Percentiles rank a stretch among this genome's conserved stretches.
These are phyloP conservation scores for Thelephora ganbajun DNA, from an alignment of 768 basidiomycete species.

Conservation along the genomic window DNA sequence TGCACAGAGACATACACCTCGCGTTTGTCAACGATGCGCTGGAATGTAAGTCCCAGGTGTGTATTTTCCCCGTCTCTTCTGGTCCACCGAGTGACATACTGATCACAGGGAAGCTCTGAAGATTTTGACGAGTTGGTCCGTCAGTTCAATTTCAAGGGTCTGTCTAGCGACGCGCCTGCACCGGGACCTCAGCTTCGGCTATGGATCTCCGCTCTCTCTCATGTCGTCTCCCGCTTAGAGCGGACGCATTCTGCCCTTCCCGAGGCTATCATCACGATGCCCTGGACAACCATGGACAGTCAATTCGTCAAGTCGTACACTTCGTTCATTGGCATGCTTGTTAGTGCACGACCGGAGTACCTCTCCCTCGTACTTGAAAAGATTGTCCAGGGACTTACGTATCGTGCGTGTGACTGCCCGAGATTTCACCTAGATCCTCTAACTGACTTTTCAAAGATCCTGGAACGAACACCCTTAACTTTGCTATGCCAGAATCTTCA, in stretches of 20 bases:
- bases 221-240: conserved; percentile 85
- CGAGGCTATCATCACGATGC: conserved; percentile 73
- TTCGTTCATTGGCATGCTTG: conserved; percentile 80
- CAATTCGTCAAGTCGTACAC: conserved; percentile 80
- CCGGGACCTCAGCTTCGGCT: conserved; percentile 46
- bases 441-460: conserved; percentile 38
- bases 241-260: conserved; percentile 68
- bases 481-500: conserved; percentile 47
- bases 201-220: conserved; percentile 80
- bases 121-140: conserved; percentile 82
- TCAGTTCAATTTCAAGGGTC: conserved; percentile 56
- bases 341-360: conserved; percentile 87
- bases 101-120: conserved; percentile 47
- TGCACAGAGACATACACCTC: conserved; percentile 72
- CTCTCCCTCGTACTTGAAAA: conserved; percentile 70
- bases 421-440: background rate
- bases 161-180: conserved; percentile 16
- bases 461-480: conserved; percentile 47
- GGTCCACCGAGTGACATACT: conserved; percentile 3
- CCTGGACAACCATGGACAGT: conserved; percentile 87
- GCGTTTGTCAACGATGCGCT: conserved; percentile 74
- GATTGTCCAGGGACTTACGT: conserved; percentile 76
- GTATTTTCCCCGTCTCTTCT: conserved; percentile 13
- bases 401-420: conserved; percentile 44
- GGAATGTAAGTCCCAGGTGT: conserved; percentile 54